A percentile compares a stretch with the other conserved stretches of the same genome.
Conservation (phyloP, 2,329 filamentous ascomycete species). For the Aspergillus neoniger region DNA sequence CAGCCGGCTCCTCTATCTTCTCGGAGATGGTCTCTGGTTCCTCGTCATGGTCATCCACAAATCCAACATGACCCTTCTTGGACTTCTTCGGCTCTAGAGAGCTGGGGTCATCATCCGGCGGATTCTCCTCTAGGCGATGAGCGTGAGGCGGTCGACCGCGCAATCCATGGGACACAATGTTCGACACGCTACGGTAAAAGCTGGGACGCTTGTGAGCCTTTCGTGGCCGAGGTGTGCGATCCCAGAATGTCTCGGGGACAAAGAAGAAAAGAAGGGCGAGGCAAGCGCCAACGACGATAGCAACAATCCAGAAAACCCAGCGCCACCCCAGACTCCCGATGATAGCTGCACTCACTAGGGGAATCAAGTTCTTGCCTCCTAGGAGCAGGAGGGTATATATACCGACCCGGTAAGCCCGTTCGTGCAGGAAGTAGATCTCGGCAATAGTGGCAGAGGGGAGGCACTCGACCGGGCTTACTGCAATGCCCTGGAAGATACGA, state of each 20-base stretch:
- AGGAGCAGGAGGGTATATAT: slow-evolving; percentile 89
- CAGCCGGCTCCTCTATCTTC: slow-evolving; percentile 20
- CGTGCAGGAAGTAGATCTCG: slow-evolving; percentile 94
- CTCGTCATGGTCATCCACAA: slow-evolving; percentile 45
- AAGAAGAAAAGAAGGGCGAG: slow-evolving; percentile 79
- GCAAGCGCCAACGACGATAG: slow-evolving; percentile 74
- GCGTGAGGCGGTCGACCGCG: slow-evolving; percentile 36
- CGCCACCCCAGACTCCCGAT: slow-evolving; percentile 79
- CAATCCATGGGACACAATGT: slow-evolving; percentile 37
- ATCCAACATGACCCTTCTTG: slow-evolving; percentile 58
- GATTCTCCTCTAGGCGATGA: slow-evolving; percentile 19
- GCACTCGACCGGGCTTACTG: slow-evolving; percentile 87
- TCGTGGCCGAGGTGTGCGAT: slow-evolving; percentile 67
- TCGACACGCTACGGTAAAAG: slow-evolving; percentile 39
- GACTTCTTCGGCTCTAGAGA: slow-evolving; percentile 25
- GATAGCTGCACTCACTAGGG: slow-evolving; percentile 80
- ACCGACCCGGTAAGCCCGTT: slow-evolving; percentile 87
- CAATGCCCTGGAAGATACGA: slow-evolving; percentile 82
- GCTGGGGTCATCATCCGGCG: slow-evolving; percentile 14
- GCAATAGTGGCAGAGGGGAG: slow-evolving; percentile 91
- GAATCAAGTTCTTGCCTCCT: slow-evolving; percentile 87
- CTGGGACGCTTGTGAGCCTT: slow-evolving; percentile 41
- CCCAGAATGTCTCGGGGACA: slow-evolving; percentile 95
- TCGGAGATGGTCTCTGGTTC: slow-evolving; percentile 16
- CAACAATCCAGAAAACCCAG: slow-evolving; percentile 89